Conservation (phyloP, 768 basidiomycete species). For the Boletus subcaerulescens region DNA sequence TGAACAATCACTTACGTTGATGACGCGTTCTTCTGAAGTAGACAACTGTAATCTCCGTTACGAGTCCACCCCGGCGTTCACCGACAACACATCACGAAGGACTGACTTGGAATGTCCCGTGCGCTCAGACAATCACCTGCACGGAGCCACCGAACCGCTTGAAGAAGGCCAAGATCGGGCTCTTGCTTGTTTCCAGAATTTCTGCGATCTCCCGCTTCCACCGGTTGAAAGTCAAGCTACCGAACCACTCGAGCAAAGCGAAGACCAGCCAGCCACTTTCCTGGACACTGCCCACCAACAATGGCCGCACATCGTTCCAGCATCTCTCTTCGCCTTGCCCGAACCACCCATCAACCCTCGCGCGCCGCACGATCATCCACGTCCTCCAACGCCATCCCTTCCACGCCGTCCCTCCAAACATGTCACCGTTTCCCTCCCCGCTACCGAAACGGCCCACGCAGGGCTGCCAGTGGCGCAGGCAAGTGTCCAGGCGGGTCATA, state of each 20-base stretch:
- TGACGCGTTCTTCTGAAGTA: neutral
- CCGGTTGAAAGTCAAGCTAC: neutral
- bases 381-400: constrained; percentile 7
- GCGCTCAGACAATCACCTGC: neutral
- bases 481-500: neutral
- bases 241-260: neutral
- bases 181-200: neutral
- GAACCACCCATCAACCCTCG: neutral
- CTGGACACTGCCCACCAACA: neutral
- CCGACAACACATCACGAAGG: neutral
- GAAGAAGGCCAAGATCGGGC: neutral
- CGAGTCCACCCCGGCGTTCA: neutral
- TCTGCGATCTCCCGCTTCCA: neutral
- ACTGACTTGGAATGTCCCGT: neutral
- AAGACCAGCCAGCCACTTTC: neutral
- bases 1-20: constrained; percentile 5
- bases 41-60: neutral
- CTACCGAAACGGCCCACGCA: neutral
- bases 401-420: neutral
- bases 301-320: neutral
- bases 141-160: neutral
- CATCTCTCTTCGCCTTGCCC: neutral
- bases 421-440: neutral
- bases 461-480: neutral
- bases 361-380: neutral